Percentiles rank a stretch among this genome's conserved stretches.
These are phyloP conservation scores for Candida labiduridarum DNA, from an alignment of 1,139 yeast genomes.

Conservation along the genomic window DNA sequence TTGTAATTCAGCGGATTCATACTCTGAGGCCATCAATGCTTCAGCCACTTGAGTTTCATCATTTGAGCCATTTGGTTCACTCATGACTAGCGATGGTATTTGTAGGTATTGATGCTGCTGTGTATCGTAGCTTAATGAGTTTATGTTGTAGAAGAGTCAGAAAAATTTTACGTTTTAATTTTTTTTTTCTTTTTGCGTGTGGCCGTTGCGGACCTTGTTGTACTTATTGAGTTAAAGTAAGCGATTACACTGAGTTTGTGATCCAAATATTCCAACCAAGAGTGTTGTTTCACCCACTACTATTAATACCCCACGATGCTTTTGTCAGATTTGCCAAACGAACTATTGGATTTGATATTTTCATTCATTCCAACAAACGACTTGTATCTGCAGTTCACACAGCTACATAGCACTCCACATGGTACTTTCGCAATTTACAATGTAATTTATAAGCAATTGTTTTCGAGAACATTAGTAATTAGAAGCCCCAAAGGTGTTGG, in stretches of 20 bases:
- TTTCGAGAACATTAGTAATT: neutral
- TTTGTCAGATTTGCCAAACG: conserved; percentile 5
- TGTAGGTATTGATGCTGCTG: neutral
- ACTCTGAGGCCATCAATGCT: neutral
- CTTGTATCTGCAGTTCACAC: neutral
- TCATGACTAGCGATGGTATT: neutral
- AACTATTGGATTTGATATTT: conserved; percentile 5
- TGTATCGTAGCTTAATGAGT: neutral
- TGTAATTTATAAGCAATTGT: neutral
- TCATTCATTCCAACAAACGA: conserved; percentile 6
- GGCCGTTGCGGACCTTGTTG: neutral
- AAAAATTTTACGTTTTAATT: conserved; percentile 2
- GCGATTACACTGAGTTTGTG: neutral
- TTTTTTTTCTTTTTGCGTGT: neutral
- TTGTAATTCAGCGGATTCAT: conserved; percentile 1
- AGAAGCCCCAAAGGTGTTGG: conserved; percentile 3
- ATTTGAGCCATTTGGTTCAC: conserved; percentile 1
- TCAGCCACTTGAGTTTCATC: conserved; percentile 1
- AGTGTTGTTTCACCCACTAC: too few species aligned
- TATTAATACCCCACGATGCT: neutral
- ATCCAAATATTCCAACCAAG: too few species aligned
- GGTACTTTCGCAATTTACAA: neutral
- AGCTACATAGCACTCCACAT: neutral
- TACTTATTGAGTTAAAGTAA: neutral
- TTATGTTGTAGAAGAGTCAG: neutral